Percentiles rank a stretch among this genome's conserved stretches.
Conservation (phyloP, 768 basidiomycete genomes). For the Termitomyces eurrhizus region DNA sequence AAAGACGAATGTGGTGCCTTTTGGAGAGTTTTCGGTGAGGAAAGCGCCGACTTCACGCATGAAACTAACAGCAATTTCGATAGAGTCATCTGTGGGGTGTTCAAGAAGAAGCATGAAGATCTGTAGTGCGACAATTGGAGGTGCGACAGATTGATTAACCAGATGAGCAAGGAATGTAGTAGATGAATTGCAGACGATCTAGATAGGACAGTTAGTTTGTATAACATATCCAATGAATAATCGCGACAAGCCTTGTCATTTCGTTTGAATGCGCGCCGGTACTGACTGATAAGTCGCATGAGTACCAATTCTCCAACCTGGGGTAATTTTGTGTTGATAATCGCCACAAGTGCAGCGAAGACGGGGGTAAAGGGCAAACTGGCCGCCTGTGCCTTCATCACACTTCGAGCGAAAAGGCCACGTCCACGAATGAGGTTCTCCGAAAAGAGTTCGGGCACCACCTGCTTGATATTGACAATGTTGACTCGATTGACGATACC, state of each 20-base stretch:
- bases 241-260: conserved; percentile 82
- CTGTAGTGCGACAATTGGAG: conserved; percentile 92
- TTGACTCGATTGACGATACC: conserved; percentile 99
- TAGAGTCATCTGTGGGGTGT: conserved; percentile 93
- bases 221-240: neutral
- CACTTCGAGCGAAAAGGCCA: conserved; percentile 87
- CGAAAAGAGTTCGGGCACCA: conserved; percentile 85
- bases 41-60: conserved; percentile 97
- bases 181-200: conserved; percentile 93
- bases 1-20: conserved; percentile 91
- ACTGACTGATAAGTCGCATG: conserved; percentile 89
- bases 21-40: conserved; percentile 88
- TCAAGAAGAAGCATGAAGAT: conserved; percentile 95
- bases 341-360: conserved; percentile 89
- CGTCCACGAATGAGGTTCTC: conserved; percentile 94
- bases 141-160: conserved; percentile 90
- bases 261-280: conserved; percentile 89
- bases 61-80: conserved; percentile 97
- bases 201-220: neutral
- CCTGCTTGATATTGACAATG: conserved; percentile 90
- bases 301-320: conserved; percentile 93
- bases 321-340: conserved; percentile 96
- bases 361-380: conserved; percentile 98
- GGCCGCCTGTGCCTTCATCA: conserved; percentile 97
- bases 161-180: conserved; percentile 90